Evolutionary conservation across 257 asterid genomes (phyloP).

Genomic region (Knoxia roxburghii): DNA sequence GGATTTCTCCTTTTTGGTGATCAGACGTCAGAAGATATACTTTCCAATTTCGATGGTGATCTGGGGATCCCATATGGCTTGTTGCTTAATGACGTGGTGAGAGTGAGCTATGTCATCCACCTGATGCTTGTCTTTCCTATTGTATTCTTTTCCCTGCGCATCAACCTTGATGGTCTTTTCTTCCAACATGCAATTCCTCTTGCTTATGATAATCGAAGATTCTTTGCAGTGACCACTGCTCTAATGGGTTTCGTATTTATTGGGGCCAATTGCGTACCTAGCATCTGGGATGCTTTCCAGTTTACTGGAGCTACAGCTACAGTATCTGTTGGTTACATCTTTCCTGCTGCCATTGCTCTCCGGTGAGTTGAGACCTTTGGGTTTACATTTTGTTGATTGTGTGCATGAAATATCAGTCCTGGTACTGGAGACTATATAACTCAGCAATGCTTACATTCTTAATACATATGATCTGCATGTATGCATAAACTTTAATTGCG

Average conservation of each 20-base stretch:
- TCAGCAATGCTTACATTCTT: neutral
- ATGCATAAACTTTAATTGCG: neutral
- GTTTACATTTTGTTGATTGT: neutral
- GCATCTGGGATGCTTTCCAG: slow-evolving; percentile 91
- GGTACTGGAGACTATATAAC: neutral
- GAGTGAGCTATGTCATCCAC: slow-evolving; percentile 79
- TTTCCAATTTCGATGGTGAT: slow-evolving; percentile 80
- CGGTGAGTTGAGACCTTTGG: slow-evolving; percentile 38
- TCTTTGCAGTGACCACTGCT: slow-evolving; percentile 47
- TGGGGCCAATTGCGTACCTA: slow-evolving; percentile 81
- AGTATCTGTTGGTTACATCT: slow-evolving; percentile 71
- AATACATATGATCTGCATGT: neutral
- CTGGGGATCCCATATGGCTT: slow-evolving; percentile 68
- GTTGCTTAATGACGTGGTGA: slow-evolving; percentile 61
- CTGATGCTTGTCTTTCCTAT: slow-evolving; percentile 84
- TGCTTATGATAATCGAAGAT: slow-evolving; percentile 57
- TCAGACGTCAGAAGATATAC: slow-evolving; percentile 73
- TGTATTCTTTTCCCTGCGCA: slow-evolving; percentile 80
- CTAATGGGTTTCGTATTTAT: slow-evolving; percentile 63
- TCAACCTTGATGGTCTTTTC: slow-evolving; percentile 66
- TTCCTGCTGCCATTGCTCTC: slow-evolving; percentile 77
- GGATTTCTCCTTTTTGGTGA: slow-evolving; percentile 78
- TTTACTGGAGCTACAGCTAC: slow-evolving; percentile 95
- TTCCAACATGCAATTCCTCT: slow-evolving; percentile 66
- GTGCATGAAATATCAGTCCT: neutral